A percentile compares a stretch with the other conserved stretches of the same genome.
Conservation (phyloP, 148 eudicot species). For the Tetragonia tetragonoides region DNA sequence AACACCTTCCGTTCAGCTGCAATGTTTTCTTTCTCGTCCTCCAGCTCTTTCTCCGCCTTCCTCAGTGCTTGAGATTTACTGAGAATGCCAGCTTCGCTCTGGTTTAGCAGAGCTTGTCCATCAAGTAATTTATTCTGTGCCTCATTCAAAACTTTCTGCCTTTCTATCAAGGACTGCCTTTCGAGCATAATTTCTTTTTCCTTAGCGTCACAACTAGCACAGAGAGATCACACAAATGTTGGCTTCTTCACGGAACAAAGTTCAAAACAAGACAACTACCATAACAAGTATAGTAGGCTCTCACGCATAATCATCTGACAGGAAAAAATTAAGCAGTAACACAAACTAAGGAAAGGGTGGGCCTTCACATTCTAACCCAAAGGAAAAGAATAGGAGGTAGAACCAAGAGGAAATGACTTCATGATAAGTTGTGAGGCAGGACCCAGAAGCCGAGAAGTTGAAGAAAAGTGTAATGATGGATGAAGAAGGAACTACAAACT, state of each 20-base stretch:
- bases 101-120: slow-evolving; percentile 73
- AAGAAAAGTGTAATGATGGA: not conserved
- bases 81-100: slow-evolving; percentile 71
- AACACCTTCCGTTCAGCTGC: slow-evolving; percentile 49
- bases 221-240: slow-evolving; percentile 8
- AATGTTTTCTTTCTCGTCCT: slow-evolving; percentile 47
- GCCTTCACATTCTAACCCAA: not conserved
- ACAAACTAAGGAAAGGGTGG: not conserved
- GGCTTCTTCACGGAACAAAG: not conserved
- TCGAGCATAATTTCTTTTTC: slow-evolving; percentile 76
- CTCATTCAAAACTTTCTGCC: slow-evolving; percentile 60
- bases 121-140: slow-evolving; percentile 67
- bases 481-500: slow-evolving; percentile 15
- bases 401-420: not conserved
- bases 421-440: not conserved
- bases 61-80: slow-evolving; percentile 54
- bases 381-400: not conserved
- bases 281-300: slow-evolving; percentile 1
- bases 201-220: slow-evolving; percentile 70
- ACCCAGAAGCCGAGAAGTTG: too few relatives aligned
- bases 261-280: not conserved
- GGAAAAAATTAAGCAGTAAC: not conserved
- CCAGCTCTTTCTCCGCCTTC: slow-evolving; percentile 64
- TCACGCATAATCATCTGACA: not conserved
- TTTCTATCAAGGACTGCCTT: slow-evolving; percentile 68